These are phyloP conservation scores for Fraxinus nigra DNA, from an alignment of 305 asterid genomes.

Conservation along the genomic window DNA sequence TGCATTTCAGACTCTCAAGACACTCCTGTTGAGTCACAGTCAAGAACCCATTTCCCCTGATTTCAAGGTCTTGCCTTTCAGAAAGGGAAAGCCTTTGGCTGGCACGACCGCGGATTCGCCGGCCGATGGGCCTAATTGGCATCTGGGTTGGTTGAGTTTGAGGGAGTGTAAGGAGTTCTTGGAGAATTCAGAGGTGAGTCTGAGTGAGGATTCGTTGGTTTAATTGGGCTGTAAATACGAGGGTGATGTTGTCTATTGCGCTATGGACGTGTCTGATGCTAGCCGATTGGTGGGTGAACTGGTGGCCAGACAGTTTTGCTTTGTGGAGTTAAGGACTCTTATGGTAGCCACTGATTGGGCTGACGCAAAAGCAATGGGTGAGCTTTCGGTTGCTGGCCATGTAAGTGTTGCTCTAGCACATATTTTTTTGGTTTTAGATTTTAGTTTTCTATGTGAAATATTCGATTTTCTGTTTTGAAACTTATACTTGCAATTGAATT, in stretches of 20 bases:
- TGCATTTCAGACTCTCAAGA: conserved; percentile 64
- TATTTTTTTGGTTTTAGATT: neutral
- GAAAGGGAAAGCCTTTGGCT: conserved; percentile 78
- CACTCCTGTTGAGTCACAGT: conserved; percentile 42
- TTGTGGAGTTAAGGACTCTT: conserved; percentile 89
- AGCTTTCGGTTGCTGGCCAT: conserved; percentile 88
- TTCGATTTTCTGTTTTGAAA: neutral
- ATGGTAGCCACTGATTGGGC: conserved; percentile 99
- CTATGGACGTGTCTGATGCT: conserved; percentile 75
- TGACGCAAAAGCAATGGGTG: conserved; percentile 67
- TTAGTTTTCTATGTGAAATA: neutral
- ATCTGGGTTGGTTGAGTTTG: conserved; percentile 63
- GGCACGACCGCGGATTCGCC: conserved; percentile 35
- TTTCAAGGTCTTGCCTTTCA: conserved; percentile 78
- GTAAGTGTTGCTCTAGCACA: conserved; percentile 36
- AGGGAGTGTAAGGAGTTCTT: conserved; percentile 58
- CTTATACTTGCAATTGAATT: neutral
- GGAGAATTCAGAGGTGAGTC: conserved; percentile 52
- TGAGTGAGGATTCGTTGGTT: conserved; percentile 66
- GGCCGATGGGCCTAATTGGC: conserved; percentile 57
- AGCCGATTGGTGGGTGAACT: conserved; percentile 49
- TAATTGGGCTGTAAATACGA: conserved; percentile 65
- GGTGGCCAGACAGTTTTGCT: conserved; percentile 62
- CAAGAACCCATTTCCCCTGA: conserved; percentile 47
- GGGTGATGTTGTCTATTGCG: conserved; percentile 81